phyloP scores from a whole-genome alignment of 2,329 filamentous ascomycete genomes.

The Colletotrichum sp. region DNA sequence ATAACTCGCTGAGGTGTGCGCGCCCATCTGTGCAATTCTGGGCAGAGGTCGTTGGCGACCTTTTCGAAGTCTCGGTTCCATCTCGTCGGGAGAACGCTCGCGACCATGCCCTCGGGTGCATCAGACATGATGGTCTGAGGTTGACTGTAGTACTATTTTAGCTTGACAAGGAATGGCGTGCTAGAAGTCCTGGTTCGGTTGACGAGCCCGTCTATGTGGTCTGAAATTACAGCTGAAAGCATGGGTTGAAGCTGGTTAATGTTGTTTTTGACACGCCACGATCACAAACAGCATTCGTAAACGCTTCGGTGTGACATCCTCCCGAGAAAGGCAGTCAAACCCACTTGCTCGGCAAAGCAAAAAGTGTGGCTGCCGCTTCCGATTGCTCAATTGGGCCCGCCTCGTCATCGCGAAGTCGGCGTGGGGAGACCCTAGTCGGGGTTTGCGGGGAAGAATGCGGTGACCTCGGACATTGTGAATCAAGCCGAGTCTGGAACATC shows the following conservation, averaged over 20 bases:
- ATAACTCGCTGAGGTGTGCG: conserved; percentile 23
- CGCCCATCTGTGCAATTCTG: conserved; percentile 19
- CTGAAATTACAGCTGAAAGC: background rate
- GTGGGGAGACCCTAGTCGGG: background rate
- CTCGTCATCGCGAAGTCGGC: background rate
- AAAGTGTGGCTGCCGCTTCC: background rate
- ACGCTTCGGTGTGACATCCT: background rate
- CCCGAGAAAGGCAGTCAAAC: background rate
- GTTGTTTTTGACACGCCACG: background rate
- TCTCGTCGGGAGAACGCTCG: conserved; percentile 9
- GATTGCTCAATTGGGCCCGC: conserved; percentile 5
- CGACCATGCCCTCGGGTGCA: conserved; percentile 4
- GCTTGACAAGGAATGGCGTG: background rate
- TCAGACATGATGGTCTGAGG: background rate
- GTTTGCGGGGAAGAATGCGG: background rate
- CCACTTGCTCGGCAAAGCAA: background rate
- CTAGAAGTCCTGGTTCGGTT: background rate
- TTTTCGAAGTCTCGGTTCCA: conserved; percentile 12
- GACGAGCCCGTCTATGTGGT: background rate
- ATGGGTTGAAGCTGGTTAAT: background rate
- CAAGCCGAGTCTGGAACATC: background rate
- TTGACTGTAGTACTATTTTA: background rate
- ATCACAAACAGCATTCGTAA: conserved; percentile 4
- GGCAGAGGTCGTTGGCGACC: conserved; percentile 8
- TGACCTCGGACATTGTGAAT: background rate